Evolutionary conservation across 768 basidiomycete species (phyloP).

Genomic region (Tulasnella sp.): DNA sequence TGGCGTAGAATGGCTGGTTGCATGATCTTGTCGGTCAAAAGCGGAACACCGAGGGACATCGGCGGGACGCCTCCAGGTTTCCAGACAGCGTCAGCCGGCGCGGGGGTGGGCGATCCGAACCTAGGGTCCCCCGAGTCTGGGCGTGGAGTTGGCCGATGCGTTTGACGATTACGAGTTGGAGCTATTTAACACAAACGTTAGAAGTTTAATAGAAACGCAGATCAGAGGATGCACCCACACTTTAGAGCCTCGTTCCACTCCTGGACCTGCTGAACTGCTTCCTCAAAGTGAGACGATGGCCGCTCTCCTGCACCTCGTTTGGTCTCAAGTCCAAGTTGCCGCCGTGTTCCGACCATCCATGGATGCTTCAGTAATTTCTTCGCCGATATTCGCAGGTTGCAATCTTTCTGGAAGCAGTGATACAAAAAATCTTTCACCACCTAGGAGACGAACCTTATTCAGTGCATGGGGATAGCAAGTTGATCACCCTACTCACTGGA

Average conservation of each 20-base stretch:
- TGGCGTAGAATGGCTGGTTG: conserved; percentile 39
- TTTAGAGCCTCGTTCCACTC: conserved; percentile 98
- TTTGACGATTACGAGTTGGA: conserved; percentile 8
- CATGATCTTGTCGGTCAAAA: conserved; percentile 11
- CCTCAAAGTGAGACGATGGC: conserved; percentile 79
- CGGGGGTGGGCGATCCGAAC: conserved; percentile 14
- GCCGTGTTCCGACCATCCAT: conserved; percentile 87
- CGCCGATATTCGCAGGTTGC: conserved; percentile 87
- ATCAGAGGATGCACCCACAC: conserved; percentile 42
- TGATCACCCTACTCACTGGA: conserved; percentile 34
- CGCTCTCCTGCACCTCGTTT: conserved; percentile 33
- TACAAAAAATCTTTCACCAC: conserved; percentile 95
- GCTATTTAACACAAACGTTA: conserved; percentile 9
- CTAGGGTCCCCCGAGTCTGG: conserved; percentile 17
- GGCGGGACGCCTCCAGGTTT: conserved; percentile 25
- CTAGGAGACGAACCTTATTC: conserved; percentile 22
- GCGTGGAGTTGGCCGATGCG: neutral
- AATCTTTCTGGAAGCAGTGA: conserved; percentile 98
- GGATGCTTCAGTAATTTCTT: conserved; percentile 88
- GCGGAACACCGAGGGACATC: conserved; percentile 32
- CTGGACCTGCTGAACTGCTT: conserved; percentile 89
- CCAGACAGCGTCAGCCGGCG: neutral
- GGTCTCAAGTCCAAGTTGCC: conserved; percentile 47
- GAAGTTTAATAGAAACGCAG: conserved; percentile 5
- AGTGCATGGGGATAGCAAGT: conserved; percentile 1